Conservation (phyloP, 1,139 yeast species). For the Candida anutae region DNA sequence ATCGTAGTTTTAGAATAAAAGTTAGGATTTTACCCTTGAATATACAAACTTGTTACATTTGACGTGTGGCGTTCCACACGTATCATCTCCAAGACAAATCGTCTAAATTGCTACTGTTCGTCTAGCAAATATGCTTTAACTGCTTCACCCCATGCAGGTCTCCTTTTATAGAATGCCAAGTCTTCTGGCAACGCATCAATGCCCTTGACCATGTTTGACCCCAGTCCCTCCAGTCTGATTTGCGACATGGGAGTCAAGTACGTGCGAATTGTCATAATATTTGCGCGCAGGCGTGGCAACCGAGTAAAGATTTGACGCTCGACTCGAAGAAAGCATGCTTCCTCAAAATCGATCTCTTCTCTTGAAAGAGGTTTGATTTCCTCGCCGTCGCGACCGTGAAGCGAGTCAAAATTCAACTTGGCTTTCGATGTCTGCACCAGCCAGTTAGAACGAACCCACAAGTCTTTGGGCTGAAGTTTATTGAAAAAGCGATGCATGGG, state of each 20-base stretch:
- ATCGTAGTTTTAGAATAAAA: conserved; percentile 9
- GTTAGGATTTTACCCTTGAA: too few species aligned
- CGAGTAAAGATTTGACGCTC: conserved; percentile 36
- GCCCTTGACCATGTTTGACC: conserved; percentile 44
- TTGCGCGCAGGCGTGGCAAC: conserved; percentile 31
- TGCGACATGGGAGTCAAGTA: conserved; percentile 30
- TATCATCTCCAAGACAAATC: too few species aligned
- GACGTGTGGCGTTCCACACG: too few species aligned
- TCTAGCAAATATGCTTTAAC: conserved; percentile 30
- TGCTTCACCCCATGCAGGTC: conserved; percentile 60
- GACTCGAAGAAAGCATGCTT: conserved; percentile 28
- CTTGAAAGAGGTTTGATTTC: conserved; percentile 11
- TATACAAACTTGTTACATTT: too few species aligned
- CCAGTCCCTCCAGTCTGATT: conserved; percentile 30
- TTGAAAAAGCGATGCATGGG: conserved; percentile 35
- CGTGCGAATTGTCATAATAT: conserved; percentile 34
- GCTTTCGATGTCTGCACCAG: conserved; percentile 29
- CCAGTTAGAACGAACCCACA: conserved; percentile 38
- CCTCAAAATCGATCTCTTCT: conserved; percentile 31
- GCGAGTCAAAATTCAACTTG: conserved; percentile 19
- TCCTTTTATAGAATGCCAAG: conserved; percentile 52
- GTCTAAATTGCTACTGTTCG: conserved; percentile 1
- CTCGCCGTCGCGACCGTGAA: conserved; percentile 30
- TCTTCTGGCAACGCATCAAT: conserved; percentile 53
- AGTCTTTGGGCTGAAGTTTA: conserved; percentile 25